Conservation (phyloP, 306 rosid genomes). For the Luffa aegyptiaca region DNA sequence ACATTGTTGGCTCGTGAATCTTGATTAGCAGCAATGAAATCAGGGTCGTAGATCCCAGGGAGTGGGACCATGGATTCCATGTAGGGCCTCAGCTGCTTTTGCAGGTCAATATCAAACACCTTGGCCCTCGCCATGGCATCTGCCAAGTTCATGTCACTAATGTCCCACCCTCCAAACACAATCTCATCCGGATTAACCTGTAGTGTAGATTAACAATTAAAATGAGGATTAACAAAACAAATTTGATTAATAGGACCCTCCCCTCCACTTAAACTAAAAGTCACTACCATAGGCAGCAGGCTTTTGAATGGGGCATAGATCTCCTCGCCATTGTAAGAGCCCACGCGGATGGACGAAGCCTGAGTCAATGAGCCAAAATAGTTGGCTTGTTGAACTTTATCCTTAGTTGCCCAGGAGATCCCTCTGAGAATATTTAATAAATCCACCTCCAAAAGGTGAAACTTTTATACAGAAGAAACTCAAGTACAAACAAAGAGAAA, state of each 20-base stretch:
- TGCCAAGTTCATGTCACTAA: conserved; percentile 83
- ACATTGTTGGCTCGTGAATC: conserved; percentile 79
- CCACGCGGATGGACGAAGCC: conserved; percentile 86
- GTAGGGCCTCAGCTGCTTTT: conserved; percentile 89
- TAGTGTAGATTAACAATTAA: background rate
- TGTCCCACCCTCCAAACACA: conserved; percentile 99
- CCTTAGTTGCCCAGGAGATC: conserved; percentile 98
- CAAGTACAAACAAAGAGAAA: background rate
- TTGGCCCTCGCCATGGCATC: conserved; percentile 91
- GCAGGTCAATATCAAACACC: conserved; percentile 92
- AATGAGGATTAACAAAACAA: background rate
- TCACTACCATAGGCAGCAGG: conserved; percentile 78
- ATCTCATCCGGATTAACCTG: conserved; percentile 96
- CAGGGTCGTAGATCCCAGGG: conserved; percentile 86
- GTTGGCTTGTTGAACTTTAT: conserved; percentile 86
- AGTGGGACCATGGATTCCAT: conserved; percentile 98
- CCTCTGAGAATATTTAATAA: conserved; percentile 38
- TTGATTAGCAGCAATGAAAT: conserved; percentile 97
- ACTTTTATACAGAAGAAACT: background rate
- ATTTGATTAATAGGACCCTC: background rate
- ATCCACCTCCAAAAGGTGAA: background rate
- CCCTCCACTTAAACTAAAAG: background rate
- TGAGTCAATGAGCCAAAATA: conserved; percentile 93
- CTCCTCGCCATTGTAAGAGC: conserved; percentile 88
- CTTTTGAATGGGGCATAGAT: conserved; percentile 93